phyloP scores from a whole-genome alignment of 352 stramenopile genomes.

The Phytophthora ramorum region DNA sequence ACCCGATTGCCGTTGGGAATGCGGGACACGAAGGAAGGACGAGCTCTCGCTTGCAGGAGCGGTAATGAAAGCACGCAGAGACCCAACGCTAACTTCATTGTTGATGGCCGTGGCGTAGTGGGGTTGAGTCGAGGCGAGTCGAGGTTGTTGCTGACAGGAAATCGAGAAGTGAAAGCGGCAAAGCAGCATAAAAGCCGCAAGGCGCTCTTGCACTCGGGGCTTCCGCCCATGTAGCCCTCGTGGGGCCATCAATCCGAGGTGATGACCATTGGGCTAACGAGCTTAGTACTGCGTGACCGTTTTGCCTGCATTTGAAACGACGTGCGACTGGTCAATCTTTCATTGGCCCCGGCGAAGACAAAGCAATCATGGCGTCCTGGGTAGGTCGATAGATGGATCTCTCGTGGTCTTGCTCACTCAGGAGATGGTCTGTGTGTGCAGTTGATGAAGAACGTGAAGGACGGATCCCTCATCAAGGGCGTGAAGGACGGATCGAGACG shows the following conservation, averaged over 20 bases:
- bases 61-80: constrained; percentile 16
- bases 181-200: constrained; percentile 27
- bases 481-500: constrained; percentile 81
- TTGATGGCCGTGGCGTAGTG: not conserved
- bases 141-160: constrained; percentile 21
- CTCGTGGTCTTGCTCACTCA: constrained; percentile 5
- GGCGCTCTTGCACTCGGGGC: constrained; percentile 1
- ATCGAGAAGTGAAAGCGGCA: constrained; percentile 28
- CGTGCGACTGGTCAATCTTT: constrained; percentile 22
- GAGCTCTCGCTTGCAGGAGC: constrained; percentile 22
- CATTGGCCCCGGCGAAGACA: not conserved
- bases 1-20: constrained; percentile 69
- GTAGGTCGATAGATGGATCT: constrained; percentile 26
- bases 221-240: not conserved
- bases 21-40: constrained; percentile 55
- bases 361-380: constrained; percentile 50
- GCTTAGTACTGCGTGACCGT: constrained; percentile 6
- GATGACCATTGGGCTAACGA: not conserved
- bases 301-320: constrained; percentile 25
- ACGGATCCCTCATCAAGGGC: constrained; percentile 76
- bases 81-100: constrained; percentile 27
- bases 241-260: constrained; percentile 20
- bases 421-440: constrained; percentile 9
- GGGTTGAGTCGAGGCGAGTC: constrained; percentile 2
- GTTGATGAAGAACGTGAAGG: constrained; percentile 85